Conservation (phyloP, 805 yeast genomes). For the Myxozyma vanderwaltii region DNA sequence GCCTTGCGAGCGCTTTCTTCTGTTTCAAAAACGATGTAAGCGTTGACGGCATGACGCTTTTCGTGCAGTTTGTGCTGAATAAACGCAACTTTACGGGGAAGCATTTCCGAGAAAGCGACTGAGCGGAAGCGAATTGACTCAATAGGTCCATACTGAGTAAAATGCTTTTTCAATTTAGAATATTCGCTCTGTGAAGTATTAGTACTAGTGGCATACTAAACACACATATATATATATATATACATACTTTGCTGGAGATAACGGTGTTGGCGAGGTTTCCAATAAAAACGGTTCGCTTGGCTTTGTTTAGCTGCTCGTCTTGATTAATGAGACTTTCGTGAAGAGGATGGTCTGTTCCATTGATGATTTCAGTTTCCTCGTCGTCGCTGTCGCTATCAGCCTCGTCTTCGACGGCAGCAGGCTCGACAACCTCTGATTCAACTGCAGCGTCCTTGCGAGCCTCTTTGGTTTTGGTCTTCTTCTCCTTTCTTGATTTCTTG, state of each 20-base stretch:
- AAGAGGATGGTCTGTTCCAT: slow-evolving; percentile 6
- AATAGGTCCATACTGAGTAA: slow-evolving; percentile 50
- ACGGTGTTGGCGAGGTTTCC: slow-evolving; percentile 71
- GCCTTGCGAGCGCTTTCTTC: slow-evolving; percentile 52
- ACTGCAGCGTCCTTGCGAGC: slow-evolving; percentile 36
- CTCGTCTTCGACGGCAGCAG: slow-evolving; percentile 27
- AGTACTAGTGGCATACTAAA: not conserved
- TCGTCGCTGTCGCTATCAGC: slow-evolving; percentile 38
- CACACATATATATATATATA: not conserved
- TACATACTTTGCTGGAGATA: slow-evolving; percentile 17
- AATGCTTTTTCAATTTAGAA: slow-evolving; percentile 18
- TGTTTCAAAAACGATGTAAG: slow-evolving; percentile 75
- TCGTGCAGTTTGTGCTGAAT: slow-evolving; percentile 75
- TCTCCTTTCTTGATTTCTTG: slow-evolving; percentile 4
- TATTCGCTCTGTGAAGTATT: slow-evolving; percentile 7
- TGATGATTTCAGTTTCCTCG: slow-evolving; percentile 31
- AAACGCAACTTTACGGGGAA: slow-evolving; percentile 91
- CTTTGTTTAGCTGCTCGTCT: slow-evolving; percentile 45
- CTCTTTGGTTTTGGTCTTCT: slow-evolving; percentile 36
- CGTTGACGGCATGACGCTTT: slow-evolving; percentile 78
- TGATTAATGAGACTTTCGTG: slow-evolving; percentile 43
- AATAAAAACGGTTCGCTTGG: slow-evolving; percentile 58
- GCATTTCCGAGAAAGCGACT: slow-evolving; percentile 79
- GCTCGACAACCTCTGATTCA: slow-evolving; percentile 37
- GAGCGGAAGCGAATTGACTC: slow-evolving; percentile 89